Percentiles rank a stretch among this genome's conserved stretches.
phyloP scores from a whole-genome alignment of 2,329 filamentous ascomycete genomes.

The Cladosporium sp. region DNA sequence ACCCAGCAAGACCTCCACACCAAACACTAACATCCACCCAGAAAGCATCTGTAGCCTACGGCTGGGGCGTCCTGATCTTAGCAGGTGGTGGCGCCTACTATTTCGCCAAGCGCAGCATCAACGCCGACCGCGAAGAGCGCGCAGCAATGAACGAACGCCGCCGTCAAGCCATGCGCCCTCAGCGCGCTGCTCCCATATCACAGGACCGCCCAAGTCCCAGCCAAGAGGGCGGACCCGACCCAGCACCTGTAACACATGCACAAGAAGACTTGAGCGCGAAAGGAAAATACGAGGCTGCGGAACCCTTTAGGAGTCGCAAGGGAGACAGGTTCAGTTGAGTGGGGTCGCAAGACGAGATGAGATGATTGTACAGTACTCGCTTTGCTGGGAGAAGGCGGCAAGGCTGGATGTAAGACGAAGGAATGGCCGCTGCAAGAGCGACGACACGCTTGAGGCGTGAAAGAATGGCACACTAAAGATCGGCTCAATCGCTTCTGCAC shows the following conservation, averaged over 20 bases:
- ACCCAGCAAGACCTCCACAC: too few species aligned
- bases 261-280: constrained; percentile 71
- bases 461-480: neutral
- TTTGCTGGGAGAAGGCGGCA: neutral
- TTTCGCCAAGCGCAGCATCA: constrained; percentile 93
- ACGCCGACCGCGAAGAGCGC: constrained; percentile 76
- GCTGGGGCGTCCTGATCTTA: constrained; percentile 85
- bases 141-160: constrained; percentile 69
- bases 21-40: neutral
- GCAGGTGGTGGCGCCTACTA: constrained; percentile 91
- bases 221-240: constrained; percentile 53
- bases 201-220: constrained; percentile 51
- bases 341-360: neutral
- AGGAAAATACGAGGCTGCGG: constrained; percentile 83
- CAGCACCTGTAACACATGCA: constrained; percentile 81
- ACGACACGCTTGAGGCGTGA: neutral
- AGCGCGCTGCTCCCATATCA: neutral
- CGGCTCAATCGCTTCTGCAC: neutral
- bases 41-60: constrained; percentile 58
- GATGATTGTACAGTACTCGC: constrained; percentile 15
- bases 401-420: constrained; percentile 1
- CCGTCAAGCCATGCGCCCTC: constrained; percentile 23
- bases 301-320: constrained; percentile 74
- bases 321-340: constrained; percentile 73
- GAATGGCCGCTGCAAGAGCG: neutral